Conservation (phyloP, 176 grass and related monocot genomes). For the Aegilops umbellulata region DNA sequence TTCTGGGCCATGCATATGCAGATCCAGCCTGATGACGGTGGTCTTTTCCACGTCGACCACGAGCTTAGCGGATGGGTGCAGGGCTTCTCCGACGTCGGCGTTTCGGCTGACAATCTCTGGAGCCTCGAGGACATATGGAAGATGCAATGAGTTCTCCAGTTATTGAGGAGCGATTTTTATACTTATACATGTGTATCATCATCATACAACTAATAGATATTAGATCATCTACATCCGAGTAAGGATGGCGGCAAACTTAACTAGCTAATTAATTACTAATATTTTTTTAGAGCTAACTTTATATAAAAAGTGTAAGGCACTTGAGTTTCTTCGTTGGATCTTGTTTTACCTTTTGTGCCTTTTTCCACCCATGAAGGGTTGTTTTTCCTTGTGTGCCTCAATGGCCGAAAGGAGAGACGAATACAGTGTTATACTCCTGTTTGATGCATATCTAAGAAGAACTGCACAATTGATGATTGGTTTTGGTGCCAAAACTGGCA, state of each 20-base stretch:
- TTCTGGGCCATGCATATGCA: conserved; percentile 23
- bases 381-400: background rate
- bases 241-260: background rate
- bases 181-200: background rate
- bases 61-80: conserved; percentile 40
- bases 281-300: background rate
- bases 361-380: background rate
- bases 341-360: background rate
- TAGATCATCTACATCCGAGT: background rate
- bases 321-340: background rate
- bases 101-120: conserved; percentile 33
- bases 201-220: background rate
- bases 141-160: conserved; percentile 14
- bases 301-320: background rate
- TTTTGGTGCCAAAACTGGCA: background rate
- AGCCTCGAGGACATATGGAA: conserved; percentile 54
- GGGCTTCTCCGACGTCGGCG: conserved; percentile 27
- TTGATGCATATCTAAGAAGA: background rate
- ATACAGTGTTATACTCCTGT: background rate
- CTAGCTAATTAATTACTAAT: background rate
- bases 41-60: background rate
- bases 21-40: background rate
- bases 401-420: background rate
- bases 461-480: background rate
- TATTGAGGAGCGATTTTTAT: background rate